Conservation (phyloP, 352 stramenopile genomes). For the Aphanomyces euteiches region DNA sequence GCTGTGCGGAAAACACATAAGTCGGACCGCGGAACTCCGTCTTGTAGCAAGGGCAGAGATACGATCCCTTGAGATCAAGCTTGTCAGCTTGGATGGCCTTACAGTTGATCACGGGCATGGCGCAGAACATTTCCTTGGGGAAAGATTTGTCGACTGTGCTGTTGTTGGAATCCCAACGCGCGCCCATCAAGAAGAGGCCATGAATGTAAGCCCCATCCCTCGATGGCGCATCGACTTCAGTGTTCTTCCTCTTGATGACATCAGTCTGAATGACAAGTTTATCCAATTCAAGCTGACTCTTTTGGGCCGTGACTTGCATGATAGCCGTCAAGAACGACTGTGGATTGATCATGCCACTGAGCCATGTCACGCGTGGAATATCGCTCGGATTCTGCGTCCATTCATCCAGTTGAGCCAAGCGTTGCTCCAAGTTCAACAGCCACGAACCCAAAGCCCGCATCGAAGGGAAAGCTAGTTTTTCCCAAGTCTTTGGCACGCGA, state of each 20-base stretch:
- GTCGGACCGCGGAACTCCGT: conserved; percentile 94
- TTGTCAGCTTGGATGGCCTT: conserved; percentile 95
- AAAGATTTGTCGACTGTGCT: conserved; percentile 92
- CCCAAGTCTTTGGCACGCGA: conserved; percentile 91
- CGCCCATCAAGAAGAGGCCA: conserved; percentile 94
- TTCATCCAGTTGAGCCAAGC: conserved; percentile 93
- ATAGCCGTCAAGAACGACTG: conserved; percentile 97
- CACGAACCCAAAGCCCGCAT: conserved; percentile 88
- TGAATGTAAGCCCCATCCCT: conserved; percentile 94
- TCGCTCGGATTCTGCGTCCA: conserved; percentile 95
- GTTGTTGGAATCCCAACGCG: conserved; percentile 90
- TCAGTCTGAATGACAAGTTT: conserved; percentile 97
- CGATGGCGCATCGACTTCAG: conserved; percentile 85
- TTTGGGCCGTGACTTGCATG: conserved; percentile 97
- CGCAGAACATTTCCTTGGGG: conserved; percentile 98
- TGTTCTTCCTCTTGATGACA: conserved; percentile 91
- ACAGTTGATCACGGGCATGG: conserved; percentile 97
- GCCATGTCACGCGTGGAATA: conserved; percentile 95
- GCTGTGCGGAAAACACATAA: conserved; percentile 96
- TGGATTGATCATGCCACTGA: conserved; percentile 93
- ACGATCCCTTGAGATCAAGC: conserved; percentile 92
- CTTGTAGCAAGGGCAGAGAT: conserved; percentile 96
- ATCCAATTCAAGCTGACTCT: conserved; percentile 95
- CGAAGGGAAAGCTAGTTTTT: conserved; percentile 93
- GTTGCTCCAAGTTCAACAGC: conserved; percentile 90